Conservation (phyloP, 495 filamentous ascomycete genomes). For the Aspergillus bertholletiae region DNA sequence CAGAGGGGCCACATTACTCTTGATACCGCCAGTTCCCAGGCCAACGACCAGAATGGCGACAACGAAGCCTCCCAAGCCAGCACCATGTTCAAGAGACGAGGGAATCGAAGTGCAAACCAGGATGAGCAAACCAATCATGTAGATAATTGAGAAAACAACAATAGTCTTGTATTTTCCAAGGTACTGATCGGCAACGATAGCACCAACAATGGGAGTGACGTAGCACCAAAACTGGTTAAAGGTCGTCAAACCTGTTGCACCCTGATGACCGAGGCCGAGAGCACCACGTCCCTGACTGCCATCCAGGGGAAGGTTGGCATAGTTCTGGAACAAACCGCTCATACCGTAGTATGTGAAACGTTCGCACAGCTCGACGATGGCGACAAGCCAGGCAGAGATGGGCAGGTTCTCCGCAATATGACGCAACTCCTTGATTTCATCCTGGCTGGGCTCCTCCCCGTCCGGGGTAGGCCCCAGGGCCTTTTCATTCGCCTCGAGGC, state of each 20-base stretch:
- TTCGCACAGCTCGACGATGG: conserved; percentile 61
- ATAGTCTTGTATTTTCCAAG: conserved; percentile 71
- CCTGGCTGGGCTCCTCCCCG: conserved; percentile 51
- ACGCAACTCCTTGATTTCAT: conserved; percentile 48
- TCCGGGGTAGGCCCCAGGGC: conserved; percentile 31
- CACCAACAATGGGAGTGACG: conserved; percentile 55
- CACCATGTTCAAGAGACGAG: conserved; percentile 37
- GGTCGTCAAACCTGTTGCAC: conserved; percentile 55
- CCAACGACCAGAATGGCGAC: conserved; percentile 45
- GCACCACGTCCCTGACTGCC: conserved; percentile 50
- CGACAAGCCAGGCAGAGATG: conserved; percentile 55
- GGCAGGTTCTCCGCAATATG: conserved; percentile 56
- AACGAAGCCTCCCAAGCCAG: conserved; percentile 48
- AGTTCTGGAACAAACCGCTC: conserved; percentile 53
- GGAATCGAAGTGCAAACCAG: conserved; percentile 49
- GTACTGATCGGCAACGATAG: conserved; percentile 62
- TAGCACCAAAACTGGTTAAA: conserved; percentile 66
- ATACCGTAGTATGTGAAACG: conserved; percentile 68
- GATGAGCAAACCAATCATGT: conserved; percentile 45
- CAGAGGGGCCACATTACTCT: conserved; percentile 58
- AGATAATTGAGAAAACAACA: conserved; percentile 49
- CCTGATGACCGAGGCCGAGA: conserved; percentile 49
- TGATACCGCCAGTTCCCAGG: conserved; percentile 67
- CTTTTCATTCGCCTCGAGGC: conserved; percentile 31
- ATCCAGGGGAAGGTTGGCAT: conserved; percentile 49